Evolutionary conservation across 1,284 basidiomycete genomes (phyloP).

Genomic region (Vanrija sp.): DNA sequence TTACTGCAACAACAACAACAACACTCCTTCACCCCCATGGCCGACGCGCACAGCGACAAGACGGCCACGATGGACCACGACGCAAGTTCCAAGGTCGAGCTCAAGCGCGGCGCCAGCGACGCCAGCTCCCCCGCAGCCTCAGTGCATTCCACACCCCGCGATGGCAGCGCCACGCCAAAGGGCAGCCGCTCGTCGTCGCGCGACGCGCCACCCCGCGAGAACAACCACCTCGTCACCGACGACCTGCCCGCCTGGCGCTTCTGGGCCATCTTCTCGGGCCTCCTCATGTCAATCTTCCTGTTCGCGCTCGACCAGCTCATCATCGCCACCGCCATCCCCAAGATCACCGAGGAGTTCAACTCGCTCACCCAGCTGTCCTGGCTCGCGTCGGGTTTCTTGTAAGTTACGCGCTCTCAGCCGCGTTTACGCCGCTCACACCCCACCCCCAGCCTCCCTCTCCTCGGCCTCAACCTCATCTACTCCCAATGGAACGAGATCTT

Average conservation of each 20-base stretch:
- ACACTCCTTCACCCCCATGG: too few species aligned
- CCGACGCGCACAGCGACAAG: too few species aligned
- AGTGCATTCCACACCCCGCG: too few species aligned
- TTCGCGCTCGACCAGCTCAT: conserved; percentile 51
- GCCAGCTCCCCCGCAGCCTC: too few species aligned
- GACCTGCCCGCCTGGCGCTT: conserved; percentile 22
- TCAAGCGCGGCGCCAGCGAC: too few species aligned
- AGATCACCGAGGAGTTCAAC: conserved; percentile 48
- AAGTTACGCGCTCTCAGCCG: conserved; percentile 4
- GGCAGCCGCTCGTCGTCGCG: too few species aligned
- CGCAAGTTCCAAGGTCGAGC: too few species aligned
- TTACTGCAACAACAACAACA: too few species aligned
- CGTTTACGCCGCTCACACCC: neutral
- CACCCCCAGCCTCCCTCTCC: conserved; percentile 39
- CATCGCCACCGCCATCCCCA: conserved; percentile 49
- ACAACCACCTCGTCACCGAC: neutral
- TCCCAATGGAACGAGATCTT: conserved; percentile 48
- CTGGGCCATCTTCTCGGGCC: conserved; percentile 31
- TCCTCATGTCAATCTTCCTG: conserved; percentile 44
- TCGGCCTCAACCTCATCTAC: conserved; percentile 49
- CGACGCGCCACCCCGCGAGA: too few species aligned
- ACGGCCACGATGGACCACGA: too few species aligned
- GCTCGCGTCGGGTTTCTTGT: conserved; percentile 46
- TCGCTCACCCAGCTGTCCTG: conserved; percentile 51
- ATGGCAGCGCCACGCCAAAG: too few species aligned